phyloP scores from a whole-genome alignment of 2,329 filamentous ascomycete species.

The Macrophomina tecta region DNA sequence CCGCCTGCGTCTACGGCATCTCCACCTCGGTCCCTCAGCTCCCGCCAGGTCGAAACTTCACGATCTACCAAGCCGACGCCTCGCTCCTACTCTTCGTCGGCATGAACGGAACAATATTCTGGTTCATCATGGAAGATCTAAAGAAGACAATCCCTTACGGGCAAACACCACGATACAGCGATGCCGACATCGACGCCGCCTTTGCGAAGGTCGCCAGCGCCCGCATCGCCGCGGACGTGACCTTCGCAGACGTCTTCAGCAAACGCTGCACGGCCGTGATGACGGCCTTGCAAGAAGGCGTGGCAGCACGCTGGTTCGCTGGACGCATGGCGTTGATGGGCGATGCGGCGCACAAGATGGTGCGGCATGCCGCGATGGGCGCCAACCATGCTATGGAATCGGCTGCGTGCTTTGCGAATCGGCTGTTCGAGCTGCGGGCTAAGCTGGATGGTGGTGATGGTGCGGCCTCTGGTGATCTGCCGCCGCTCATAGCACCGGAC shows the following conservation, averaged over 20 bases:
- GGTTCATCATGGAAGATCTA: slow-evolving; percentile 36
- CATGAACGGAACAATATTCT: slow-evolving; percentile 34
- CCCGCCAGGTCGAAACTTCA: slow-evolving; percentile 18
- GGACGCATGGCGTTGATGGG: slow-evolving; percentile 48
- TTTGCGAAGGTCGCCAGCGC: slow-evolving; percentile 36
- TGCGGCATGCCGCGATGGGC: slow-evolving; percentile 32
- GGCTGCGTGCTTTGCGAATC: slow-evolving; percentile 31
- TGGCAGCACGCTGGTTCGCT: slow-evolving; percentile 47
- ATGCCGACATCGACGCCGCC: slow-evolving; percentile 39
- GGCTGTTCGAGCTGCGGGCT: neutral
- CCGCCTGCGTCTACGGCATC: slow-evolving; percentile 24
- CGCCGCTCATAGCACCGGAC: too few relatives aligned
- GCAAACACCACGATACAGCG: slow-evolving; percentile 38
- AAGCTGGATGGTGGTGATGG: too few relatives aligned
- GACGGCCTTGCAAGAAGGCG: slow-evolving; percentile 45
- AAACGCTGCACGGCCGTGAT: slow-evolving; percentile 33
- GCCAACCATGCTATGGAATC: slow-evolving; percentile 36
- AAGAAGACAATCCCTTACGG: slow-evolving; percentile 31
- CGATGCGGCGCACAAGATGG: slow-evolving; percentile 51
- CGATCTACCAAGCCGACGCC: slow-evolving; percentile 28
- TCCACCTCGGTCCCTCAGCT: slow-evolving; percentile 4
- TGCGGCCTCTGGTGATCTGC: too few relatives aligned
- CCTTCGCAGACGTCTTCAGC: slow-evolving; percentile 45
- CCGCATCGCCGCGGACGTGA: slow-evolving; percentile 37
- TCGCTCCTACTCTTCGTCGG: slow-evolving; percentile 31